phyloP scores from a whole-genome alignment of 495 filamentous ascomycete genomes.

The Xylaria curta region DNA sequence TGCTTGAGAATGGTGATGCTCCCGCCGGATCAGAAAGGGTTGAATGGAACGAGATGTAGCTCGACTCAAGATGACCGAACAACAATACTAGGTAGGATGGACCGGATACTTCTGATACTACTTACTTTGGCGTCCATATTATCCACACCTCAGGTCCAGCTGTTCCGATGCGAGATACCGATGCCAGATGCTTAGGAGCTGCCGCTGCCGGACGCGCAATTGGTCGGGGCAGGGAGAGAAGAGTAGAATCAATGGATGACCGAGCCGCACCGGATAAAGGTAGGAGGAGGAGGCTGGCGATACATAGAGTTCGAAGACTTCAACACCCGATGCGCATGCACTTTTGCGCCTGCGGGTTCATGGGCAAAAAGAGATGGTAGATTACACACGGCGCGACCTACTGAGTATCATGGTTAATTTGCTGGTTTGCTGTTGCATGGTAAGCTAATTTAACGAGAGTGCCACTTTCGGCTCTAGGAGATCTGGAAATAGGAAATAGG shows the following conservation, averaged over 20 bases:
- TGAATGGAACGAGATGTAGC: not conserved
- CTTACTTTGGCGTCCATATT: slow-evolving; percentile 26
- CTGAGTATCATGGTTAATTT: slow-evolving; percentile 4
- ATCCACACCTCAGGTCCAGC: not conserved
- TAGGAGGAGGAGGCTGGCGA: not conserved
- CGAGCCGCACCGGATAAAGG: not conserved
- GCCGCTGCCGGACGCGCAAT: slow-evolving; percentile 10
- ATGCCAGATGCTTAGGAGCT: not conserved
- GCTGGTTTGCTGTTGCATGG: slow-evolving; percentile 14
- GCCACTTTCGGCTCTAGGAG: slow-evolving; percentile 15
- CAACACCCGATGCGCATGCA: slow-evolving; percentile 9
- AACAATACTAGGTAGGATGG: slow-evolving; percentile 1
- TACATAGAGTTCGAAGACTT: slow-evolving; percentile 4
- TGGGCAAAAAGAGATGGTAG: slow-evolving; percentile 11
- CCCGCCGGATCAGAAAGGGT: not conserved
- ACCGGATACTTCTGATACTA: slow-evolving; percentile 9
- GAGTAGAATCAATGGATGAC: not conserved
- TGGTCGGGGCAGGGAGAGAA: not conserved
- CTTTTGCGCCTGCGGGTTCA: slow-evolving; percentile 16
- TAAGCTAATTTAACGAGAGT: slow-evolving; percentile 21
- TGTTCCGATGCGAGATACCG: slow-evolving; percentile 3
- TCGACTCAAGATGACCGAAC: not conserved
- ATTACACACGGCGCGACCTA: slow-evolving; percentile 8
- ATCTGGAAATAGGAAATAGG: not conserved
- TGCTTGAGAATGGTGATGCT: not conserved